Base-by-base conservation (phyloP, 495 filamentous ascomycete genomes). In the Annulohypoxylon bovei region DNA sequence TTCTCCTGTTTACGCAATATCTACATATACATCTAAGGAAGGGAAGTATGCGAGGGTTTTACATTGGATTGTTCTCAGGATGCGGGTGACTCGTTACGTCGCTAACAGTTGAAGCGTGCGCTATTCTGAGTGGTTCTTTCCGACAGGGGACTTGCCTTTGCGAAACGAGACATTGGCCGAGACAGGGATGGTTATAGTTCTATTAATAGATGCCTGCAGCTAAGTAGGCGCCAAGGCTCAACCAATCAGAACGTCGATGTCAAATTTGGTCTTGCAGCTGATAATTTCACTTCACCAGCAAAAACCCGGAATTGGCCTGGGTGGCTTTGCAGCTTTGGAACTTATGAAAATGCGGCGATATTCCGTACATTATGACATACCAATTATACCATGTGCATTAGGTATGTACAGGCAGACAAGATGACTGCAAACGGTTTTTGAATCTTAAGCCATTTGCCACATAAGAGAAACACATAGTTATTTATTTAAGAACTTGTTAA, bases 151-250 rank as follows among this genome's bases (percentile, higher is more conserved):
- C 55, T 65, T 47, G 62, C 64, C 72, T 77, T 75, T 77, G 75
- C 75, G 75, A 75, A 73, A 75, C 75, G 62, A 76, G 74, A 75
- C 72, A 63, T 27, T 71, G 62, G 68, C 67, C 72, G 67, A 67
- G 70, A 65, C 49, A 72, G 59, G 63, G 64, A 60, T 73, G 49
- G 65, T 72, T 60, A 61, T 56, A 25, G 59, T 67, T 67, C 75
- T 77, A 77, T 72, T 72, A 77, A 77, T 77, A 77, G 75, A 53
- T 40, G 22, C 68, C 62, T 74, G 73, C 75, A 76, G 58, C 62
- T 44, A 60, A 66, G 67, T 72, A 67, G 75, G 75, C 75, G 75
- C 75, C 64, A 72, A 77, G 7, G 35, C 9, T 49, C 25, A 55
- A 32, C 75, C 68, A 77, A 77, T 77, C 75, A 76, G 25, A 35